Conservation (phyloP, 352 stramenopile genomes). For the Thraustochytrium striatum region DNA sequence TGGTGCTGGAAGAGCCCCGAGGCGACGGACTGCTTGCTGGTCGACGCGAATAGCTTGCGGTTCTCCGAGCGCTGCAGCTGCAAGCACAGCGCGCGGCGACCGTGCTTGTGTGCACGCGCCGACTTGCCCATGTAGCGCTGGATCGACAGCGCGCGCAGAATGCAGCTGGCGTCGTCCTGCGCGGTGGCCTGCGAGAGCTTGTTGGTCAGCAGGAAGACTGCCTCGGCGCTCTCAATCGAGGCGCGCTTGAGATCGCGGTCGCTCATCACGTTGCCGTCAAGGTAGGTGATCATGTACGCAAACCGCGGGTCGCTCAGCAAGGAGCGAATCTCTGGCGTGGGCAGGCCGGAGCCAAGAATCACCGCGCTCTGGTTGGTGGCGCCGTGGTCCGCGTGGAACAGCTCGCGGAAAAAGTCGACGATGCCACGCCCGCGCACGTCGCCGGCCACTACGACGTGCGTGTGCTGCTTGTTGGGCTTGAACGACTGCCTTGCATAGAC, state of each 20-base stretch:
- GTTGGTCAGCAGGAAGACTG: slow-evolving; percentile 75
- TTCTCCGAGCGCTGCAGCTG: slow-evolving; percentile 73
- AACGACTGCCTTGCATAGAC: slow-evolving; percentile 38
- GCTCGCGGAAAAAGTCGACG: slow-evolving; percentile 71
- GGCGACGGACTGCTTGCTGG: background rate
- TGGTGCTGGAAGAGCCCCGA: slow-evolving; percentile 51
- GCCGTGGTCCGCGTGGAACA: slow-evolving; percentile 66
- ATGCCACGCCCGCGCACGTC: slow-evolving; percentile 68
- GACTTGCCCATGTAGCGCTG: slow-evolving; percentile 56
- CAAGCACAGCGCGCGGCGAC: slow-evolving; percentile 59
- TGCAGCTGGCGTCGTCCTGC: slow-evolving; percentile 34
- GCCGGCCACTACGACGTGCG: slow-evolving; percentile 71
- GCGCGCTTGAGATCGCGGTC: slow-evolving; percentile 66
- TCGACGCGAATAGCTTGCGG: slow-evolving; percentile 59
- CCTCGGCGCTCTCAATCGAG: slow-evolving; percentile 59
- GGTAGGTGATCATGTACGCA: slow-evolving; percentile 68
- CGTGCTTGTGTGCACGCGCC: background rate
- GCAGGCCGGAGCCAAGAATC: slow-evolving; percentile 64
- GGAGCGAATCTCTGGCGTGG: slow-evolving; percentile 62
- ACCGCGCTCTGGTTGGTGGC: slow-evolving; percentile 66
- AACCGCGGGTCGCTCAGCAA: slow-evolving; percentile 68
- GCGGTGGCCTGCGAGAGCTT: slow-evolving; percentile 53
- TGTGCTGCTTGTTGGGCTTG: slow-evolving; percentile 57
- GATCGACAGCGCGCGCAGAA: slow-evolving; percentile 35
- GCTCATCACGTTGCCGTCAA: slow-evolving; percentile 71